Conservation (phyloP, 2,329 filamentous ascomycete species). For the Epichloe aotearoae region DNA sequence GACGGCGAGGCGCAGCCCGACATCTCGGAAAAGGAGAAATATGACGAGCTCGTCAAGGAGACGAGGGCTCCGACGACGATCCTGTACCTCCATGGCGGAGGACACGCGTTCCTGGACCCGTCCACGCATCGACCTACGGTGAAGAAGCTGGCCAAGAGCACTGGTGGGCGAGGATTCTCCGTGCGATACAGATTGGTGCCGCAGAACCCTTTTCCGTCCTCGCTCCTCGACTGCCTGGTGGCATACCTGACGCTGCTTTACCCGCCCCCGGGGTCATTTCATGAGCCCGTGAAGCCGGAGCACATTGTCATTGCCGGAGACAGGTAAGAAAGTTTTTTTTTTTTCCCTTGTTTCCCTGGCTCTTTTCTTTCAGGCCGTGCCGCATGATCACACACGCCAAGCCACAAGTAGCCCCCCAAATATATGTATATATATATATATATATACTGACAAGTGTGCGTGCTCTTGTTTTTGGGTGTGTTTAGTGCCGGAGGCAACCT, state of each 20-base stretch:
- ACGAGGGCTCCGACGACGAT: conserved; percentile 48
- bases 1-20: conserved; percentile 36
- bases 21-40: conserved; percentile 51
- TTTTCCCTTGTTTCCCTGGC: conserved; percentile 1
- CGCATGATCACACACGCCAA: too few relatives aligned
- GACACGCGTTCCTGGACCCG: conserved; percentile 61
- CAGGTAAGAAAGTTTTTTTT: conserved; percentile 27
- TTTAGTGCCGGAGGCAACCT: conserved; percentile 60
- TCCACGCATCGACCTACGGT: conserved; percentile 46
- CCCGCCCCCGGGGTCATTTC: conserved; percentile 53
- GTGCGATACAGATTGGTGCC: conserved; percentile 66
- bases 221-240: conserved; percentile 57
- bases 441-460: background rate
- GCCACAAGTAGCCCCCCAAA: background rate
- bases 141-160: conserved; percentile 50
- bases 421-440: too few relatives aligned
- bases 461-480: too few relatives aligned
- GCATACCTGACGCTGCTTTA: conserved; percentile 63
- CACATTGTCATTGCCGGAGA: conserved; percentile 64
- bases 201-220: conserved; percentile 60
- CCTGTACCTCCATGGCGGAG: conserved; percentile 66
- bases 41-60: conserved; percentile 53
- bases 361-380: background rate
- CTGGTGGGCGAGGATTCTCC: conserved; percentile 54
- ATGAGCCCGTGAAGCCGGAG: conserved; percentile 48